These are phyloP conservation scores for Eutrema yunnanense DNA, from an alignment of 345 rosid species.

Conservation along the genomic window DNA sequence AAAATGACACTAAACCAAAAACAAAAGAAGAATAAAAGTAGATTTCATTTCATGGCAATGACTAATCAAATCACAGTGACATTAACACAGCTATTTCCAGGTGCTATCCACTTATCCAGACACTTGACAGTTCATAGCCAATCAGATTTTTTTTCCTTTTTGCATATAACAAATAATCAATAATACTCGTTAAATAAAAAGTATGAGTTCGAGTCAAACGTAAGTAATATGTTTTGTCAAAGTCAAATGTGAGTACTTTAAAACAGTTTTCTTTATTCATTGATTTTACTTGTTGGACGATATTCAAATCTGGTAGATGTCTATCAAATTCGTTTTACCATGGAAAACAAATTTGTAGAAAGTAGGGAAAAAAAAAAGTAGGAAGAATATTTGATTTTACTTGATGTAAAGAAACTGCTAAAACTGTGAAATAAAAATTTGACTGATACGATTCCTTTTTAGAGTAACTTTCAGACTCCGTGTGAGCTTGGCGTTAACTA, in stretches of 20 bases:
- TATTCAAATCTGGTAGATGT: slow-evolving; percentile 10
- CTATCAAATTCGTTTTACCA: neutral
- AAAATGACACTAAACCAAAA: neutral
- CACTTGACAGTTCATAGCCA: slow-evolving; percentile 11
- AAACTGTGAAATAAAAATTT: slow-evolving; percentile 17
- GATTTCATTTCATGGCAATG: neutral
- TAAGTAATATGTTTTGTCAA: neutral
- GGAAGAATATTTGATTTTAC: slow-evolving; percentile 7
- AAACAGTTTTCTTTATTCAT: neutral
- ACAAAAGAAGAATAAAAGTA: neutral
- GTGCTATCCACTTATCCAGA: slow-evolving; percentile 4
- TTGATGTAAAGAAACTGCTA: slow-evolving; percentile 7
- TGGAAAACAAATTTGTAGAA: slow-evolving; percentile 8
- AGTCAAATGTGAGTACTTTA: slow-evolving; percentile 12
- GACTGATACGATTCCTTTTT: slow-evolving; percentile 15
- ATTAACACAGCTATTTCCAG: slow-evolving; percentile 5
- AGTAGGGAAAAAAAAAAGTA: neutral
- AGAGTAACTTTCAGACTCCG: slow-evolving; percentile 14
- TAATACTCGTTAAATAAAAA: neutral
- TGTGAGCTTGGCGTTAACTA: slow-evolving; percentile 22
- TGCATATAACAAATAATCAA: neutral
- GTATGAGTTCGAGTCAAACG: neutral
- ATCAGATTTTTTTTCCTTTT: neutral
- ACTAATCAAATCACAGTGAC: slow-evolving; percentile 14
- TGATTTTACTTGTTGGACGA: slow-evolving; percentile 12